phyloP scores from a whole-genome alignment of 768 basidiomycete species.

The Gyrodon lividus region DNA sequence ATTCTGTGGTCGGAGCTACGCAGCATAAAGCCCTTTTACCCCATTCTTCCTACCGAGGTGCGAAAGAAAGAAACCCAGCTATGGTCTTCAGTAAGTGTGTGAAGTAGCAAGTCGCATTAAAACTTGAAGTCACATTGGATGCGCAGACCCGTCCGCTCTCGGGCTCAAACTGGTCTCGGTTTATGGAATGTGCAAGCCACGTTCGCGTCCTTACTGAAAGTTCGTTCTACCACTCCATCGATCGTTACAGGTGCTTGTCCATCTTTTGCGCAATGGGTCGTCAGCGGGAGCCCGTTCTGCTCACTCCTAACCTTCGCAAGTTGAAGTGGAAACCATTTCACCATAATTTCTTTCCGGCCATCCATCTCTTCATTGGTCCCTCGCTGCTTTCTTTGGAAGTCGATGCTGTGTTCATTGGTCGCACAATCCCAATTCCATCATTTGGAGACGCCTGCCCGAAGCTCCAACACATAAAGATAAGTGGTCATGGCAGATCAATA shows the following conservation, averaged over 20 bases:
- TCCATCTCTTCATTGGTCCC: conserved; percentile 24
- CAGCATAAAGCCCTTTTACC: conserved; percentile 11
- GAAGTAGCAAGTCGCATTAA: not conserved
- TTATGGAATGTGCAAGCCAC: conserved; percentile 14
- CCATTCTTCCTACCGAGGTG: conserved; percentile 18
- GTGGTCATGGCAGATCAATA: conserved; percentile 17
- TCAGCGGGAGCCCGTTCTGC: conserved; percentile 15
- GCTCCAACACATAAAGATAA: conserved; percentile 21
- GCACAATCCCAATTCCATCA: conserved; percentile 2
- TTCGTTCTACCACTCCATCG: not conserved
- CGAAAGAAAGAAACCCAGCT: conserved; percentile 5
- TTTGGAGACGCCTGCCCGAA: conserved; percentile 17
- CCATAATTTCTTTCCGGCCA: not conserved
- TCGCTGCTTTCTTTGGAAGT: conserved; percentile 22
- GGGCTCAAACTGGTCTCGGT: conserved; percentile 18
- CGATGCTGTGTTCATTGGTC: conserved; percentile 19
- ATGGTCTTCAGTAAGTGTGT: conserved; percentile 22
- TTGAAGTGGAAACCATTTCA: conserved; percentile 16
- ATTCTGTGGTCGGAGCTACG: conserved; percentile 22
- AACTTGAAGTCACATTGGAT: not conserved
- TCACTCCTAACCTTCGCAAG: conserved; percentile 23
- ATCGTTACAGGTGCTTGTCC: not conserved
- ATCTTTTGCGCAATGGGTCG: conserved; percentile 17
- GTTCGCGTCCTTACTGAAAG: conserved; percentile 15
- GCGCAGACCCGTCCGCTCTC: conserved; percentile 19